phyloP scores from a whole-genome alignment of 2,329 filamentous ascomycete genomes.

The Diaporthe sp. region DNA sequence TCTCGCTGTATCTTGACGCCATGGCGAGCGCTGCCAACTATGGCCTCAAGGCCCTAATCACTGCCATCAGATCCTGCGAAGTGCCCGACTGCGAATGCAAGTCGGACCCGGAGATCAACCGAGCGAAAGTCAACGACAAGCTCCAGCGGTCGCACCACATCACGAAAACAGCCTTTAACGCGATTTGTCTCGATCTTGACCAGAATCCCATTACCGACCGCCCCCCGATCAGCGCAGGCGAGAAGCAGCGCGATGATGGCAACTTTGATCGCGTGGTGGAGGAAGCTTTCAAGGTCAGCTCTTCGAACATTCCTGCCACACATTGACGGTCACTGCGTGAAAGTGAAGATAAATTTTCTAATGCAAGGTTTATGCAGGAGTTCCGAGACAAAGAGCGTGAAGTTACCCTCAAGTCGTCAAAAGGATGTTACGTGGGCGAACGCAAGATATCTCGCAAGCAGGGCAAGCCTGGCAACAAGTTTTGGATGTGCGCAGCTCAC shows the following conservation, averaged over 20 bases:
- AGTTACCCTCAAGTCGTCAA: background rate
- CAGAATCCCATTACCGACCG: background rate
- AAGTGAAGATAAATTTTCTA: background rate
- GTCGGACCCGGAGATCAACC: background rate
- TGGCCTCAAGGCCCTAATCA: background rate
- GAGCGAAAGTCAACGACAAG: background rate
- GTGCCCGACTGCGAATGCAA: background rate
- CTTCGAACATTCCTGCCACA: too few relatives aligned
- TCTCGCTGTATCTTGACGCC: background rate
- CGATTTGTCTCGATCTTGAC: background rate
- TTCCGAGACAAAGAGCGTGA: background rate
- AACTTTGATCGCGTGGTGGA: background rate
- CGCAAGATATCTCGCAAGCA: too few relatives aligned
- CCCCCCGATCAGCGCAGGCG: background rate
- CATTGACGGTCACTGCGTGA: too few relatives aligned
- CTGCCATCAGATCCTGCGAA: background rate
- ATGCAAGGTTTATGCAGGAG: background rate
- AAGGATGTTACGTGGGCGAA: background rate
- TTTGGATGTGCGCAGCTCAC: background rate
- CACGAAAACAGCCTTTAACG: background rate
- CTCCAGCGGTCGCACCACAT: background rate
- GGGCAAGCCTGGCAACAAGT: background rate
- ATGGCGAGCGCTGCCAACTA: background rate
- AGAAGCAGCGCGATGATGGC: conserved; percentile 1
- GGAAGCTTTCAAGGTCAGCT: conserved; percentile 7